Percentiles rank a stretch among this genome's conserved stretches.
phyloP scores from a whole-genome alignment of 2,329 filamentous ascomycete species.

The Alternaria sp. region DNA sequence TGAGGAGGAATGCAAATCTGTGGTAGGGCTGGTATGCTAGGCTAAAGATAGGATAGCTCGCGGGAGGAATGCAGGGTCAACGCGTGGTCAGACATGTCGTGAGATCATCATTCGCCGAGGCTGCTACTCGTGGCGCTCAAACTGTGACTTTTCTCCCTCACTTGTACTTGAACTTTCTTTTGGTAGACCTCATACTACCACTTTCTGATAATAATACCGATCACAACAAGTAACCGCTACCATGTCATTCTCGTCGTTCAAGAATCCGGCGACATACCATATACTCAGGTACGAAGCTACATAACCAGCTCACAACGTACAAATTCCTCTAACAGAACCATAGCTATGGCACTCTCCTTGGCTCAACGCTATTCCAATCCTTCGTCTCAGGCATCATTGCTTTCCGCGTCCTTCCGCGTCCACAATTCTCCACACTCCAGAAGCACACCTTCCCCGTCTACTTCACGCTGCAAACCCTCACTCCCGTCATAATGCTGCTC shows the following conservation, averaged over 20 bases:
- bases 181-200: background rate
- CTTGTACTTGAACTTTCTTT: background rate
- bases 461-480: conserved; percentile 80
- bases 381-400: conserved; percentile 78
- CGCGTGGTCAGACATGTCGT: conserved; percentile 25
- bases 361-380: conserved; percentile 86
- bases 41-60: background rate
- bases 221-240: conserved; percentile 9
- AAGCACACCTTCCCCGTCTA: conserved; percentile 82
- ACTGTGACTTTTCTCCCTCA: background rate
- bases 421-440: conserved; percentile 84
- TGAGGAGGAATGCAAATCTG: background rate
- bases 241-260: conserved; percentile 61
- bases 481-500: conserved; percentile 76
- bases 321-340: conserved; percentile 14
- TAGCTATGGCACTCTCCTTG: conserved; percentile 88
- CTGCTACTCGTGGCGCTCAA: conserved; percentile 9
- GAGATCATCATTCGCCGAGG: conserved; percentile 35
- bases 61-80: conserved; percentile 13
- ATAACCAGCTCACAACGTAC: background rate
- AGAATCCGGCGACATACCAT: conserved; percentile 76
- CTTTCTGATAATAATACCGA: background rate
- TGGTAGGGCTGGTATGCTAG: conserved; percentile 2
- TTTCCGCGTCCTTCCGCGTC: conserved; percentile 77
- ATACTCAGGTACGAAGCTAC: conserved; percentile 67